Evolutionary conservation across 208 protist genomes (phyloP).

Genomic region (Acanthamoeba triangularis): DNA sequence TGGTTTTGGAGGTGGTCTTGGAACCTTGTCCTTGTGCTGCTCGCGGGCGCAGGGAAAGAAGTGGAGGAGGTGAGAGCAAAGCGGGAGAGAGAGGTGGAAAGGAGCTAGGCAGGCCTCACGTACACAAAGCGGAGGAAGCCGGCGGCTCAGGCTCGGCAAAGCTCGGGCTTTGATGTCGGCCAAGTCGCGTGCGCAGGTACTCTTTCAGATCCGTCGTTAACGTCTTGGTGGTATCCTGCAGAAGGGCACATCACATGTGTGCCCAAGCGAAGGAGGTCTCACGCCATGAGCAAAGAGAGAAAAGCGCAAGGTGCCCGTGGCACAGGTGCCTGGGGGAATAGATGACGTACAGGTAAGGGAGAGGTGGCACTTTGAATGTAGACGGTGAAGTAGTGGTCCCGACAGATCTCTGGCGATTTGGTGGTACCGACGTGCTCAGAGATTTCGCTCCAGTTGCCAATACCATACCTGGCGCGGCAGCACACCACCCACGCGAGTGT

Average conservation of each 20-base stretch:
- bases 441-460: constrained; percentile 89
- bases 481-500: not conserved
- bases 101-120: not conserved
- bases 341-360: constrained; percentile 8
- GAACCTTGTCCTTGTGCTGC: constrained; percentile 20
- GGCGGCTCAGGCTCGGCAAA: constrained; percentile 9
- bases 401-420: constrained; percentile 87
- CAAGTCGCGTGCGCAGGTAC: not conserved
- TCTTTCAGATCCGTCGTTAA: constrained; percentile 60
- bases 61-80: not conserved
- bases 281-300: not conserved
- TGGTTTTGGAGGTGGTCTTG: constrained; percentile 64
- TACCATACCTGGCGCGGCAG: constrained; percentile 60
- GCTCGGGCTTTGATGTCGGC: constrained; percentile 14
- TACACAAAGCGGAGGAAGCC: not conserved
- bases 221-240: constrained; percentile 35
- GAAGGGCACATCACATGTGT: not conserved
- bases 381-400: constrained; percentile 85
- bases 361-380: constrained; percentile 76
- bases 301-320: not conserved
- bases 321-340: not conserved
- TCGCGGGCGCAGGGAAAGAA: not conserved
- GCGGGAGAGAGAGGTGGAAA: not conserved
- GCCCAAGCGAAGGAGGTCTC: not conserved
- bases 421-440: constrained; percentile 86